Conservation (phyloP, 805 yeast species). For the Maudiozyma turicensis region DNA sequence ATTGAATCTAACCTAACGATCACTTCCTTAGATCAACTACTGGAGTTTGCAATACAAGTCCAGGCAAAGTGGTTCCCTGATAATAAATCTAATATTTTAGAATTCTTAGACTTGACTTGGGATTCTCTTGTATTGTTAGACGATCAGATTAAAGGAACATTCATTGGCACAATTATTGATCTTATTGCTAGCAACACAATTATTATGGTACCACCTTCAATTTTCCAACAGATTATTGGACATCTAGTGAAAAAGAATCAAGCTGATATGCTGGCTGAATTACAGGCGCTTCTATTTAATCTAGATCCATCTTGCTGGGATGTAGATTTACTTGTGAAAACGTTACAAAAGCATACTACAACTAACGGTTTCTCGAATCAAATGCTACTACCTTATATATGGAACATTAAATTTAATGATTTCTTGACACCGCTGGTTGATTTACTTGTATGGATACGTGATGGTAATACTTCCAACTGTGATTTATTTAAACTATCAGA, state of each 20-base stretch:
- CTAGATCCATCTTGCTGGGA: conserved; percentile 63
- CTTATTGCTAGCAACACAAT: conserved; percentile 16
- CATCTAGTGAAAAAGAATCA: neutral
- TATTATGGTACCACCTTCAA: conserved; percentile 45
- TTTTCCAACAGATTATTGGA: conserved; percentile 53
- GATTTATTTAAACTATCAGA: conserved; percentile 1
- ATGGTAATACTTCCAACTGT: conserved; percentile 2
- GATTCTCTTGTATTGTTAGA: conserved; percentile 2
- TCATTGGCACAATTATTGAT: neutral
- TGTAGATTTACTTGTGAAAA: conserved; percentile 59
- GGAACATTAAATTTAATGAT: conserved; percentile 63
- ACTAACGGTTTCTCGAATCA: neutral
- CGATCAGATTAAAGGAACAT: neutral
- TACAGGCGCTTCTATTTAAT: conserved; percentile 62
- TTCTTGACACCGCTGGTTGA: conserved; percentile 62
- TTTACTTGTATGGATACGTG: conserved; percentile 30
- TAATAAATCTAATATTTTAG: neutral
- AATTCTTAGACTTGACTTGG: conserved; percentile 6
- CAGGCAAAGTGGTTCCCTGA: conserved; percentile 3
- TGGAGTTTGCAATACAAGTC: neutral
- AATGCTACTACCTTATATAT: conserved; percentile 45
- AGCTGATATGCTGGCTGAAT: conserved; percentile 8
- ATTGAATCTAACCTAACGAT: neutral
- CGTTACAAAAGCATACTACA: conserved; percentile 38
- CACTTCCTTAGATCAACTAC: neutral